These are phyloP conservation scores for Candida glaebosa DNA, from an alignment of 805 yeast genomes.

Conservation along the genomic window DNA sequence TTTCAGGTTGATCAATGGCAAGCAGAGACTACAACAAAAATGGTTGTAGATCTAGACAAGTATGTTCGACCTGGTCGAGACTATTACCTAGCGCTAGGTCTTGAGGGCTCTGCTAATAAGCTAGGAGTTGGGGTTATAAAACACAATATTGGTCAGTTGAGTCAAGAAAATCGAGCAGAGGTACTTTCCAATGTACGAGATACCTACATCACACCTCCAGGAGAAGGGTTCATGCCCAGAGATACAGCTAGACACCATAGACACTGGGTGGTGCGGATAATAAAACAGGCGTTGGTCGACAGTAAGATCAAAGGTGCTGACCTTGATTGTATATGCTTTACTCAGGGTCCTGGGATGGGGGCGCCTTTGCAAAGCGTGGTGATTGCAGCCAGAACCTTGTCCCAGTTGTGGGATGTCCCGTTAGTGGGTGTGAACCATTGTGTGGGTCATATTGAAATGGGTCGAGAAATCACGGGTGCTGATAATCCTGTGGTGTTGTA, in stretches of 20 bases:
- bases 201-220: constrained; percentile 95
- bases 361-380: constrained; percentile 95
- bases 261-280: constrained; percentile 84
- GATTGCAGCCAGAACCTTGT: constrained; percentile 82
- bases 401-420: constrained; percentile 79
- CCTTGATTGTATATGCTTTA: constrained; percentile 81
- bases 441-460: constrained; percentile 98
- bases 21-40: constrained; percentile 5
- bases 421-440: constrained; percentile 96
- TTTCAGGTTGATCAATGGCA: no score
- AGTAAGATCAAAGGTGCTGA: constrained; percentile 51
- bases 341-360: constrained; percentile 99
- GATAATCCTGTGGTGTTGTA: constrained; percentile 94
- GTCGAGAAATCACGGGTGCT: constrained; percentile 97
- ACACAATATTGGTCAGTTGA: constrained; percentile 61
- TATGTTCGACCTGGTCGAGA: constrained; percentile 40
- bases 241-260: constrained; percentile 97
- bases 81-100: constrained; percentile 74
- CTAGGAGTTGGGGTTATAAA: constrained; percentile 89
- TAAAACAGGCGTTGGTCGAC: constrained; percentile 61
- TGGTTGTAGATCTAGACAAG: constrained; percentile 47
- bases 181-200: constrained; percentile 90
- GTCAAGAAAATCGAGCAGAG: constrained; percentile 59
- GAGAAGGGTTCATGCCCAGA: constrained; percentile 94
- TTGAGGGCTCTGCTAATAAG: constrained; percentile 97